Evolutionary conservation across 1,284 basidiomycete genomes (phyloP), one percentile per base, ranked within the genome.

Genomic region (Sphaerobolus stellatus): DNA sequence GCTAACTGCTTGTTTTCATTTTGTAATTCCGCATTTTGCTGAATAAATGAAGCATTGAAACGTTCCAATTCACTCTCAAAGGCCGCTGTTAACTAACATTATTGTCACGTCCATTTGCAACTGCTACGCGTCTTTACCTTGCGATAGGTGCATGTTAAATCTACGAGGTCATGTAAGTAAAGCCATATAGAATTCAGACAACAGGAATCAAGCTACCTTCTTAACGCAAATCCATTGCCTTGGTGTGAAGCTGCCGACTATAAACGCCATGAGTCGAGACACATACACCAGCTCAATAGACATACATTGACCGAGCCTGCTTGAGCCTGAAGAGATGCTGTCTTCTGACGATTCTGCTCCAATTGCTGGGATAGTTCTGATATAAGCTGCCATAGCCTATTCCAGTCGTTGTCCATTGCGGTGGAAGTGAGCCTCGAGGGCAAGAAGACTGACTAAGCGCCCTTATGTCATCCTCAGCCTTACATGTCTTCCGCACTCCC

Each of bases 1-100:
- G 88, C 89, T 28, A 98, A 80, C 68, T 98, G 94, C 69, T 92
- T 94, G 75, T 98, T 98, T 72, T 99, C 96, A 61, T 98, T 88
- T 48, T 91, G 77, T 1, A 99, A 76, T 0, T 84, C 81, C 66
- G 97, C 94, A 68, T 98, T 98, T 73, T 99, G 97, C 56, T 95
- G 86, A 50, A 97, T 85, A 34, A 94, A 84, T 59, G 92, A 88
- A 1, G 93, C 92, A 66, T 94, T 95, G 65, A 84, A 81, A 27
- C 90, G 83, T 71, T 99, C 96, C 4, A 98, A 75, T 68, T 97
- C 94, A 2, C 92, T 92, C 63, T 95, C 88, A 71, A 98, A 98
- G 41, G 81, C 76, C 78, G 98, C 96, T 98, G 69, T 29, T 46
- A 50, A n/a, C n/a, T n/a, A n/a, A n/a, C n/a, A n/a, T n/a, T n/a